Evolutionary conservation across 2,329 filamentous ascomycete species (phyloP).

Genomic region (Escovopsis weberi): DNA sequence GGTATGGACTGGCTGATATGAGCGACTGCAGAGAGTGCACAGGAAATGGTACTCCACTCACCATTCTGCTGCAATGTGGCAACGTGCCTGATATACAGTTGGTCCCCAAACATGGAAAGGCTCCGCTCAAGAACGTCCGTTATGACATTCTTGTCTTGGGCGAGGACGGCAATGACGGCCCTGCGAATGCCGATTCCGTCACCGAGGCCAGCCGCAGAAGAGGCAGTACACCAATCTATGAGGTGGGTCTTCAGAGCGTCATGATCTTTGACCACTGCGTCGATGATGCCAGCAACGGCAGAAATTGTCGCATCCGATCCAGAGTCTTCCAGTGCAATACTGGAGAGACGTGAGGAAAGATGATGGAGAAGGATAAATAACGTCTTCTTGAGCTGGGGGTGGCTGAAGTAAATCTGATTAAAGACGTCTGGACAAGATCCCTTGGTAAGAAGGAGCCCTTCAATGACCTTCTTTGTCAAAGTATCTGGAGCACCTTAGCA

Average conservation of each 20-base stretch:
- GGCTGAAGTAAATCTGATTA: conserved; percentile 15
- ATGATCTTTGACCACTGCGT: conserved; percentile 31
- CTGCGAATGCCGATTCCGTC: conserved; percentile 51
- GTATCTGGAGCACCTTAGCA: conserved; percentile 21
- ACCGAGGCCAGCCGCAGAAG: conserved; percentile 50
- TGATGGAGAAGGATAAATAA: conserved; percentile 19
- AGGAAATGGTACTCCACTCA: conserved; percentile 20
- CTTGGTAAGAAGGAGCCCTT: conserved; percentile 22
- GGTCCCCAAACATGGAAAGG: conserved; percentile 65
- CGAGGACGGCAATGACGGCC: conserved; percentile 45
- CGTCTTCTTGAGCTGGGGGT: conserved; percentile 14
- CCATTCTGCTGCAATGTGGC: conserved; percentile 82
- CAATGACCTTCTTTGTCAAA: conserved; percentile 22
- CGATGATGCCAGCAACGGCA: conserved; percentile 44
- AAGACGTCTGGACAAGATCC: conserved; percentile 13
- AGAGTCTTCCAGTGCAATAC: conserved; percentile 17
- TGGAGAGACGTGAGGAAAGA: conserved; percentile 30
- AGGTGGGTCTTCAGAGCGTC: conserved; percentile 38
- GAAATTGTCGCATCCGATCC: conserved; percentile 29
- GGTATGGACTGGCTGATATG: conserved; percentile 46
- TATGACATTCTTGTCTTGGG: conserved; percentile 35
- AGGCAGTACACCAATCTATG: conserved; percentile 48
- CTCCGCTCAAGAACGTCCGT: conserved; percentile 49
- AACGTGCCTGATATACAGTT: conserved; percentile 73
- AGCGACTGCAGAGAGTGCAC: neutral